phyloP scores from a whole-genome alignment of 2,329 filamentous ascomycete genomes.

The Basipetospora chlamydospora region DNA sequence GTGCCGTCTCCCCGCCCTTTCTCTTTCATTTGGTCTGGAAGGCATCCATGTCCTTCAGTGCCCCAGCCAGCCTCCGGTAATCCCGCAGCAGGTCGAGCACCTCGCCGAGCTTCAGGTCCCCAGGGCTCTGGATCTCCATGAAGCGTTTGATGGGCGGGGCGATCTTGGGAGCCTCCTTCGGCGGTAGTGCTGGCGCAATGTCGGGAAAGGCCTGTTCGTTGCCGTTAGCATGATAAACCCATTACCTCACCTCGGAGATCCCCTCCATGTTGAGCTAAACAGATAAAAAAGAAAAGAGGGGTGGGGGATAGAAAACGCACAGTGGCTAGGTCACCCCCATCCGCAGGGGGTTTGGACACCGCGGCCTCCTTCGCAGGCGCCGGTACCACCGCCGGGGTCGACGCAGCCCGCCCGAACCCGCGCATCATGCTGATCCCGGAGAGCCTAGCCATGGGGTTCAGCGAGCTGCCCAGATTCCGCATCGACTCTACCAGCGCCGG shows the following conservation, averaged over 20 bases:
- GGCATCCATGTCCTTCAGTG: constrained; percentile 47
- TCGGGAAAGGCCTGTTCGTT: constrained; percentile 46
- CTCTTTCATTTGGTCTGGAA: constrained; percentile 31
- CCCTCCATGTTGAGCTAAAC: no score
- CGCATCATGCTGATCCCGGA: constrained; percentile 60
- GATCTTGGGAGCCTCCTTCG: constrained; percentile 39
- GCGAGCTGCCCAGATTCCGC: constrained; percentile 61
- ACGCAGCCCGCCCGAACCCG: constrained; percentile 51
- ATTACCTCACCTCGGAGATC: no score
- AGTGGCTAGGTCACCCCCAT: constrained; percentile 41
- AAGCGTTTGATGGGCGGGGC: constrained; percentile 58
- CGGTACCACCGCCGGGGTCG: no score
- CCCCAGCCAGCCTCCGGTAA: constrained; percentile 56
- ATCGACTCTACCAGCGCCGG: constrained; percentile 66
- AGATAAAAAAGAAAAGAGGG: constrained; percentile 1
- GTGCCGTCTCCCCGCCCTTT: no score
- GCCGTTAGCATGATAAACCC: constrained; percentile 5
- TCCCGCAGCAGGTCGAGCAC: constrained; percentile 58
- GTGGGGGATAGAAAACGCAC: constrained; percentile 24
- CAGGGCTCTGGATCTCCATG: constrained; percentile 54
- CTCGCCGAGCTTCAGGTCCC: constrained; percentile 59
- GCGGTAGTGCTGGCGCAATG: constrained; percentile 37
- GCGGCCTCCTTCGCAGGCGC: constrained; percentile 19
- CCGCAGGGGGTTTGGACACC: constrained; percentile 19
- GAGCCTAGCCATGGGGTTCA: constrained; percentile 73